phyloP scores from a whole-genome alignment of 176 grass and related monocot species.

The Carex littledalei region DNA sequence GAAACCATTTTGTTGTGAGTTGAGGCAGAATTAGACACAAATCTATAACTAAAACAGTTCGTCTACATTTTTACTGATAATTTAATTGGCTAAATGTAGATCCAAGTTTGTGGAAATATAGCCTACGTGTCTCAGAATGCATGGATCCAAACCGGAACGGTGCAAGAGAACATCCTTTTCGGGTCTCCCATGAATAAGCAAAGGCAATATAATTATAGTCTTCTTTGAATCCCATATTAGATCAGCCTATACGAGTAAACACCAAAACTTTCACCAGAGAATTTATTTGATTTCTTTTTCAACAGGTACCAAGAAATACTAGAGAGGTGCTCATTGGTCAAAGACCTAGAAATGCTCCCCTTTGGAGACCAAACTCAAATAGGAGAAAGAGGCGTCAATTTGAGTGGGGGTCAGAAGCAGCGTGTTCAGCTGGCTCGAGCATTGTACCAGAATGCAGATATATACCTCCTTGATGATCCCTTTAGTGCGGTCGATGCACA shows the following conservation, averaged over 20 bases:
- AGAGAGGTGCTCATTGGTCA: constrained; percentile 55
- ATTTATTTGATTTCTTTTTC: background rate
- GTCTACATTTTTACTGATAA: background rate
- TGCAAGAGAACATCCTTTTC: constrained; percentile 91
- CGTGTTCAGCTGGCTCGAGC: constrained; percentile 87
- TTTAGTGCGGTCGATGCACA: constrained; percentile 96
- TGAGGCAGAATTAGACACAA: background rate
- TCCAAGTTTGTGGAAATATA: constrained; percentile 67
- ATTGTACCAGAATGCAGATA: constrained; percentile 77
- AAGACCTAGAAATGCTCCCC: constrained; percentile 76
- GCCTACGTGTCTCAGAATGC: constrained; percentile 94
- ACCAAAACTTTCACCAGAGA: background rate
- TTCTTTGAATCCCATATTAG: background rate
- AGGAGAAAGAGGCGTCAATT: constrained; percentile 85
- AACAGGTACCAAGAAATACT: constrained; percentile 59
- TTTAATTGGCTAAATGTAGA: constrained; percentile 37
- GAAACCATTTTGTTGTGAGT: background rate
- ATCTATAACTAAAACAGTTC: background rate
- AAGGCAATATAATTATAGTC: constrained; percentile 6
- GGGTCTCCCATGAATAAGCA: constrained; percentile 55
- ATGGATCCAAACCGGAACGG: constrained; percentile 86
- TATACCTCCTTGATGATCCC: constrained; percentile 91
- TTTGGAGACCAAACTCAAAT: constrained; percentile 75
- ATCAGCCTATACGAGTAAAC: background rate
- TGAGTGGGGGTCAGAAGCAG: constrained; percentile 94